A percentile compares a stretch with the other conserved stretches of the same genome.
These are phyloP conservation scores for Talaromyces borbonicus DNA, from an alignment of 495 filamentous ascomycete genomes.

Conservation along the genomic window DNA sequence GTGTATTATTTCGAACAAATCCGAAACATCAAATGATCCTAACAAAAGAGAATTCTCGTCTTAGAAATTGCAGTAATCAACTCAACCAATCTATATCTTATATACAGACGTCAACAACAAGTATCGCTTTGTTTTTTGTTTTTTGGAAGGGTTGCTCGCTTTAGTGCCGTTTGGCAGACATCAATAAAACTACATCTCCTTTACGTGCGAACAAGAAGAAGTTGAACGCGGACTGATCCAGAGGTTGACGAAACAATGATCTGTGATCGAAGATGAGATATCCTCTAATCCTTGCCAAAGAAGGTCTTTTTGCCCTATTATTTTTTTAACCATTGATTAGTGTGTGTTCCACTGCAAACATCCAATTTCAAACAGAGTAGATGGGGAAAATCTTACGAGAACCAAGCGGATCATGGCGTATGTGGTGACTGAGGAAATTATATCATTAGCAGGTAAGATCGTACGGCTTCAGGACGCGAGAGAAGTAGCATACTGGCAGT, in stretches of 20 bases:
- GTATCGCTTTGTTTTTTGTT: conserved; percentile 21
- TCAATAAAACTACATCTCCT: conserved; percentile 31
- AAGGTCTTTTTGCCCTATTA: conserved; percentile 83
- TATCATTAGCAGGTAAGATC: conserved; percentile 16
- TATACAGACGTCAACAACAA: conserved; percentile 34
- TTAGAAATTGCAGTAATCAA: background rate
- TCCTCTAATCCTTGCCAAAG: conserved; percentile 56
- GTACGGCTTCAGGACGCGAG: too few relatives aligned
- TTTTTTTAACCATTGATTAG: too few relatives aligned
- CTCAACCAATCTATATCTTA: conserved; percentile 14
- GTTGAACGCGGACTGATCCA: conserved; percentile 12
- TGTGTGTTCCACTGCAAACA: background rate
- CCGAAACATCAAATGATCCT: background rate
- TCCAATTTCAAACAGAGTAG: conserved; percentile 1
- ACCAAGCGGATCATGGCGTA: conserved; percentile 48
- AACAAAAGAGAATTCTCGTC: background rate
- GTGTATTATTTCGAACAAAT: too few relatives aligned
- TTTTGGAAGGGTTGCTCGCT: conserved; percentile 7
- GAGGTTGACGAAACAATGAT: conserved; percentile 11
- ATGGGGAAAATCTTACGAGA: conserved; percentile 31
- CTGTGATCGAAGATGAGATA: conserved; percentile 11
- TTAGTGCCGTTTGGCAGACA: background rate
- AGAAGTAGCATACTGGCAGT: too few relatives aligned
- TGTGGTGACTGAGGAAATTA: conserved; percentile 34
- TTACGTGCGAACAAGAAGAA: too few relatives aligned